Evolutionary conservation across 1,284 basidiomycete genomes (phyloP).

Genomic region (Neotropicomus parvogracilis): DNA sequence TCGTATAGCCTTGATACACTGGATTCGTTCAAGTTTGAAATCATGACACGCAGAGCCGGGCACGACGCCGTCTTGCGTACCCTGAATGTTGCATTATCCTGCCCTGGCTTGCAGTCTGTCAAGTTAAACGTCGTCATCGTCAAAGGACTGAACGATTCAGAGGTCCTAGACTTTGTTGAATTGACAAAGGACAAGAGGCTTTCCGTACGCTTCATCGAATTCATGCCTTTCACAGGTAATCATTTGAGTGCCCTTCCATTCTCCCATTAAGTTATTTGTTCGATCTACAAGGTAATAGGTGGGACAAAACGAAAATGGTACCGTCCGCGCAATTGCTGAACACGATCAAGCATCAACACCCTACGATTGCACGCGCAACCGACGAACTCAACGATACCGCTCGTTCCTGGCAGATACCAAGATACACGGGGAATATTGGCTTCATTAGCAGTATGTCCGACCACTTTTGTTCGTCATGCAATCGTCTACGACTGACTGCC

Average conservation of each 20-base stretch:
- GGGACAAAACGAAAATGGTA: conserved; percentile 80
- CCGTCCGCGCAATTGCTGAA: conserved; percentile 63
- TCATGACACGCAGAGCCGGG: conserved; percentile 76
- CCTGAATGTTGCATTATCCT: conserved; percentile 59
- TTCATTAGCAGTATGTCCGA: conserved; percentile 93
- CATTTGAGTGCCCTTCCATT: conserved; percentile 4
- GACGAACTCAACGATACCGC: conserved; percentile 80
- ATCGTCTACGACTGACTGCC: conserved; percentile 78
- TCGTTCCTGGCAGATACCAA: conserved; percentile 73
- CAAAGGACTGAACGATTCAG: conserved; percentile 75
- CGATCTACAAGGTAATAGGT: conserved; percentile 66
- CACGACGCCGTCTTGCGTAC: conserved; percentile 72
- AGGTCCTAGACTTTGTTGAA: conserved; percentile 75
- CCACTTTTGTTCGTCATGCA: conserved; percentile 86
- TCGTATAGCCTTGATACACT: conserved; percentile 73
- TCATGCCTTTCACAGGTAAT: conserved; percentile 87
- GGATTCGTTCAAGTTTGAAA: conserved; percentile 83
- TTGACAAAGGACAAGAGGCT: conserved; percentile 64
- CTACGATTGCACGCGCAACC: conserved; percentile 48
- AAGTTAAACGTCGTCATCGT: conserved; percentile 86
- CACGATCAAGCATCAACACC: conserved; percentile 46
- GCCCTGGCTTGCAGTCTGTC: conserved; percentile 50
- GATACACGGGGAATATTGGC: conserved; percentile 71
- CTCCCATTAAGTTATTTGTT: conserved; percentile 5
- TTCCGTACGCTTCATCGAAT: conserved; percentile 85